Percentiles rank a stretch among this genome's conserved stretches.
Conservation (phyloP, 805 yeast species). For the Blastobotrys robertii region DNA sequence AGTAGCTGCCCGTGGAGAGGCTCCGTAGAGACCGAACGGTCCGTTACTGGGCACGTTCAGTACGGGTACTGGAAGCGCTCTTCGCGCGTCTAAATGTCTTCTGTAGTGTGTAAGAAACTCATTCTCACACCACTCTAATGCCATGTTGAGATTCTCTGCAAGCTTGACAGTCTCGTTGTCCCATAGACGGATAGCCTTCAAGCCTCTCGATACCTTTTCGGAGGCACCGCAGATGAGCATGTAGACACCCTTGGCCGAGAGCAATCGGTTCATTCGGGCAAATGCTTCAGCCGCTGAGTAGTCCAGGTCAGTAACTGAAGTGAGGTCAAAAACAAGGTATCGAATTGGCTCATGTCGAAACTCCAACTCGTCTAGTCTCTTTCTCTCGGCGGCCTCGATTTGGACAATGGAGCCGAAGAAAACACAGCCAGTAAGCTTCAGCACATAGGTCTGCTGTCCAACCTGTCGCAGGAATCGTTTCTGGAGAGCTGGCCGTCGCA, state of each 20-base stretch:
- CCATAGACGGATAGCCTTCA: constrained; percentile 78
- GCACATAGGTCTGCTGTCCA: constrained; percentile 82
- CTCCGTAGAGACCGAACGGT: constrained; percentile 10
- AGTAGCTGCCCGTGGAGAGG: constrained; percentile 21
- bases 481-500: constrained; percentile 81
- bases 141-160: constrained; percentile 72
- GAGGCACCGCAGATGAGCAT: constrained; percentile 71
- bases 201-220: constrained; percentile 55
- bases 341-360: constrained; percentile 52
- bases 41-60: constrained; percentile 1
- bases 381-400: constrained; percentile 66
- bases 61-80: constrained; percentile 1
- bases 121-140: constrained; percentile 96
- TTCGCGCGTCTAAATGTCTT: constrained; percentile 16
- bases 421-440: constrained; percentile 78
- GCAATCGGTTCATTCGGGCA: constrained; percentile 70
- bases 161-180: constrained; percentile 44
- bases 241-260: constrained; percentile 58
- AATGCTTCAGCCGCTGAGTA: constrained; percentile 96
- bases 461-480: constrained; percentile 75
- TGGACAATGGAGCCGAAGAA: constrained; percentile 95
- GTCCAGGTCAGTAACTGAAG: constrained; percentile 69
- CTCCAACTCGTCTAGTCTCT: constrained; percentile 45
- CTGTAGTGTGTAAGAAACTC: constrained; percentile 62
- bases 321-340: constrained; percentile 76